Conservation (phyloP, 2,329 filamentous ascomycete species). For the Fusarium verticillioides region DNA sequence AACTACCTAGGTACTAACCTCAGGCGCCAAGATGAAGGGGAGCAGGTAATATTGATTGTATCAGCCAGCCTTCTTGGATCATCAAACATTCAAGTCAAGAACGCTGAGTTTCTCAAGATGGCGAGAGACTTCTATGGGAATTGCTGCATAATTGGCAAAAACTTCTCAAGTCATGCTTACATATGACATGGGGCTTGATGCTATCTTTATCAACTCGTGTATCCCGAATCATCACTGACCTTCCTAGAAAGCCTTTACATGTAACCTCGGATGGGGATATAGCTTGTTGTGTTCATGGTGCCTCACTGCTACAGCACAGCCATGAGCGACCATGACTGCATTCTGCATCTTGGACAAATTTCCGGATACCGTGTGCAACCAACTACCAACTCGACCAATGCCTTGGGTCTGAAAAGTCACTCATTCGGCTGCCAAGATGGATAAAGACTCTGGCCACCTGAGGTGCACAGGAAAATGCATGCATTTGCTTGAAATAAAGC, state of each 20-base stretch:
- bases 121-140: not conserved
- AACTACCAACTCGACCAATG: conserved; percentile 1
- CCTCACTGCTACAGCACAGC: conserved; percentile 13
- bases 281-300: conserved; percentile 10
- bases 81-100: not conserved
- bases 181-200: conserved; percentile 1
- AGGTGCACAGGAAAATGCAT: not conserved
- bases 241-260: not conserved
- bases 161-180: not conserved
- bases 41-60: not conserved
- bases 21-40: conserved; percentile 23
- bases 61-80: not conserved
- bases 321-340: conserved; percentile 9
- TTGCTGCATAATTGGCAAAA: not conserved
- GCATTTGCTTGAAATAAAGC: not conserved
- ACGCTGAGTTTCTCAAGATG: not conserved
- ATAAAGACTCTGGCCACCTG: not conserved
- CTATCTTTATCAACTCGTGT: conserved; percentile 30
- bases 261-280: not conserved
- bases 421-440: conserved; percentile 17
- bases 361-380: conserved; percentile 8
- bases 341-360: conserved; percentile 10
- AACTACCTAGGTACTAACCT: not conserved
- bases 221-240: conserved; percentile 4
- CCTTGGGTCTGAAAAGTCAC: conserved; percentile 17